phyloP scores from a whole-genome alignment of 2,329 filamentous ascomycete genomes.

The Dissoconium aciculare region DNA sequence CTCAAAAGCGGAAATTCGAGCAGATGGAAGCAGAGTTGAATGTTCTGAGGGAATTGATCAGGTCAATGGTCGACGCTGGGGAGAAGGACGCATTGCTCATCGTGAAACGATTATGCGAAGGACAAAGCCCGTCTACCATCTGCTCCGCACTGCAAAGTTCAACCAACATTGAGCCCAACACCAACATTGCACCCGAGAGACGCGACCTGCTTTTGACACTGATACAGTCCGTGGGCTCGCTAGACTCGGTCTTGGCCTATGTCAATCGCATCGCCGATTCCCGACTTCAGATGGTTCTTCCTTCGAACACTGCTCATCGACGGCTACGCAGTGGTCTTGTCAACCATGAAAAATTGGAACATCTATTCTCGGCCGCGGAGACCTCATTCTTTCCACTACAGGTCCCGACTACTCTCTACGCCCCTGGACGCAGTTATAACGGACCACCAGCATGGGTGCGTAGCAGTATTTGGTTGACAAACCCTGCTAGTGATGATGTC shows the following conservation, averaged over 20 bases:
- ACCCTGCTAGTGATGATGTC: slow-evolving; percentile 16
- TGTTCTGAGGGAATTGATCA: slow-evolving; percentile 4
- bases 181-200: slow-evolving; percentile 1
- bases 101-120: slow-evolving; percentile 5
- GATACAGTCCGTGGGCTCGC: slow-evolving; percentile 7
- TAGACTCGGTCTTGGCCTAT: slow-evolving; percentile 6
- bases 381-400: slow-evolving; percentile 6
- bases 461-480: slow-evolving; percentile 20
- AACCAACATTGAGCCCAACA: slow-evolving; percentile 1
- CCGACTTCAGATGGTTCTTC: background rate
- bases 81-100: slow-evolving; percentile 5
- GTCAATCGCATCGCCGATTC: background rate
- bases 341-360: background rate
- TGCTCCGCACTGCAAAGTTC: slow-evolving; percentile 1
- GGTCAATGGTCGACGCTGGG: background rate
- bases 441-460: slow-evolving; percentile 10
- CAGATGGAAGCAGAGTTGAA: slow-evolving; percentile 8
- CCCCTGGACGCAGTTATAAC: background rate
- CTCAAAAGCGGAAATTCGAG: slow-evolving; percentile 11
- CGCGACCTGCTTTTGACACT: slow-evolving; percentile 5
- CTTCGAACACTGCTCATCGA: slow-evolving; percentile 1
- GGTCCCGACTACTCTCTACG: background rate
- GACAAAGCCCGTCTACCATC: slow-evolving; percentile 6
- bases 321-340: slow-evolving; percentile 1
- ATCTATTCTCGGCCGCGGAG: slow-evolving; percentile 2